Conservation (phyloP, 177 flowering plant species). For the Vitis hybrid region DNA sequence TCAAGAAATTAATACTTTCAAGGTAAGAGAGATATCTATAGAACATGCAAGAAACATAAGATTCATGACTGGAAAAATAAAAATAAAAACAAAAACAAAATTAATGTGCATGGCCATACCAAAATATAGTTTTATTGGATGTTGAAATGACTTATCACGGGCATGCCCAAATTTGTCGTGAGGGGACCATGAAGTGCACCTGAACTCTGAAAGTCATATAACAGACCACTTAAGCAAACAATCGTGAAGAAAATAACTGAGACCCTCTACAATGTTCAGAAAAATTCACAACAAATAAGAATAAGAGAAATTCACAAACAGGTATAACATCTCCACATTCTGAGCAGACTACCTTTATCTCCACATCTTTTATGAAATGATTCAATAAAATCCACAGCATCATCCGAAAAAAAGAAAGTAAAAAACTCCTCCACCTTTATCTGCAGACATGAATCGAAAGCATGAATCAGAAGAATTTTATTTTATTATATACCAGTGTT, state of each 20-base stretch:
- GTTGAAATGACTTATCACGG: conserved; percentile 83
- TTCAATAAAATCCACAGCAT: conserved; percentile 55
- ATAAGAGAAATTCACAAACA: conserved; percentile 4
- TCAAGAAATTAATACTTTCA: conserved; percentile 2
- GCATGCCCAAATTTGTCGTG: conserved; percentile 63
- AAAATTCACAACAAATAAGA: background rate
- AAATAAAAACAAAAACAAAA: background rate
- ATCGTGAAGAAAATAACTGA: background rate
- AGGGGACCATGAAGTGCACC: conserved; percentile 70
- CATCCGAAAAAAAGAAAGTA: conserved; percentile 69
- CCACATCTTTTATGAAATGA: conserved; percentile 76
- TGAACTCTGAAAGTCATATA: conserved; percentile 53
- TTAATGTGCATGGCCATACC: conserved; percentile 42
- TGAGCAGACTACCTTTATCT: conserved; percentile 67
- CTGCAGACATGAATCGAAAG: conserved; percentile 37
- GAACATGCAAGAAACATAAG: background rate
- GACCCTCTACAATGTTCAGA: background rate
- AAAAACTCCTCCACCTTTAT: conserved; percentile 78
- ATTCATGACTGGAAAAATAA: background rate
- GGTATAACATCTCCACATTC: background rate
- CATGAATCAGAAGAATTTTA: conserved; percentile 2
- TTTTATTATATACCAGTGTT: background rate
- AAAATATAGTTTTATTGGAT: conserved; percentile 89
- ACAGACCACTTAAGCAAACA: conserved; percentile 5
- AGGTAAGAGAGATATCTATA: background rate